Evolutionary conservation across 169 alveolate species (phyloP).

Genomic region (Nephromyces sp.): DNA sequence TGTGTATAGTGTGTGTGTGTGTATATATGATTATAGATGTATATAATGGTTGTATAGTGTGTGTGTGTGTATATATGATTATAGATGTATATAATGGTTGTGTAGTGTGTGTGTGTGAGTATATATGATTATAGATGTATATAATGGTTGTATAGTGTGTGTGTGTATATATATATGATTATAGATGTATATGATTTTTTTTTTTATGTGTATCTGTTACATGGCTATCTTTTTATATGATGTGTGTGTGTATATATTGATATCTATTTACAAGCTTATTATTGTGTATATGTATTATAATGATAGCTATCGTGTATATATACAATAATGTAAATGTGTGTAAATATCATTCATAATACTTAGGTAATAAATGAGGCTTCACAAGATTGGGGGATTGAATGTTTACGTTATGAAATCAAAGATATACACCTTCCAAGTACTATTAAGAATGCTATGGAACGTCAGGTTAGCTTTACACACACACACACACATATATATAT

Average conservation of each 20-base stretch:
- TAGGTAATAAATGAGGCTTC: constrained; percentile 74
- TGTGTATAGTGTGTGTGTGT: background rate
- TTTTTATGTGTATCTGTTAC: no score
- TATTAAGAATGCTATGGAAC: constrained; percentile 84
- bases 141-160: no score
- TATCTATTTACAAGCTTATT: no score
- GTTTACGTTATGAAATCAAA: constrained; percentile 82
- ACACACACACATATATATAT: background rate
- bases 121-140: background rate
- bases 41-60: background rate
- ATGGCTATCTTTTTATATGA: no score
- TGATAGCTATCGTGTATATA: no score
- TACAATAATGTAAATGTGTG: no score
- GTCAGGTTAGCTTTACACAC: constrained; percentile 39
- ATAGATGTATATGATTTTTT: no score
- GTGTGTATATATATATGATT: no score
- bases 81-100: background rate
- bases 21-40: background rate
- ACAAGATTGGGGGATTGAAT: constrained; percentile 85
- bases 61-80: background rate
- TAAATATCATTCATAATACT: no score
- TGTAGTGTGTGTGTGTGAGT: background rate
- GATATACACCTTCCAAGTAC: constrained; percentile 84
- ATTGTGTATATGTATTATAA: no score
- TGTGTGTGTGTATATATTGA: no score